Evolutionary conservation across 1,284 basidiomycete species (phyloP).

Genomic region (Takashimella tepidaria): DNA sequence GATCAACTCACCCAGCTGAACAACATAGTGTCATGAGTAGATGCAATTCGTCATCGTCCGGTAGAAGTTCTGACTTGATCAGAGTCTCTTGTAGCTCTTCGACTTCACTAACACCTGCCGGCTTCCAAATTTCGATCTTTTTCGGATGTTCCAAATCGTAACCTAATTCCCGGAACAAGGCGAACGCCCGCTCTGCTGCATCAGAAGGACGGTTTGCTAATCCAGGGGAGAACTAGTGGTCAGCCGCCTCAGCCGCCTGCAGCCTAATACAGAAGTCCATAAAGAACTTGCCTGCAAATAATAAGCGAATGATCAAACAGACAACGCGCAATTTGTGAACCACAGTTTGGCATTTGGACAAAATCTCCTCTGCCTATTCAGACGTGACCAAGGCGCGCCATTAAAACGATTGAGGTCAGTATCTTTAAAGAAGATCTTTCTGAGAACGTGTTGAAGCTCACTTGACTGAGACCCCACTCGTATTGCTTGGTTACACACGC

Average conservation of each 20-base stretch:
- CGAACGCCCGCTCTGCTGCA: slow-evolving; percentile 15
- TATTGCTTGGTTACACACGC: slow-evolving; percentile 14
- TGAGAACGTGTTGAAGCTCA: no score
- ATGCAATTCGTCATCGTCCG: slow-evolving; percentile 12
- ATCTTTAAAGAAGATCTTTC: no score
- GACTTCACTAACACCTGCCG: slow-evolving; percentile 14
- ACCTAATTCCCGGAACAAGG: slow-evolving; percentile 16
- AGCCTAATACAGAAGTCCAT: background rate
- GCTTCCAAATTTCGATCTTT: slow-evolving; percentile 8
- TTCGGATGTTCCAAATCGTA: slow-evolving; percentile 18
- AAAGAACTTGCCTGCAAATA: slow-evolving; percentile 14
- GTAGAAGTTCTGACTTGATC: slow-evolving; percentile 1
- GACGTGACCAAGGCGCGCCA: no score
- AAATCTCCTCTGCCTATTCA: background rate
- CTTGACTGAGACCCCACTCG: background rate
- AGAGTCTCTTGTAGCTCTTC: slow-evolving; percentile 5
- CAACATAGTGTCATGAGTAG: slow-evolving; percentile 19
- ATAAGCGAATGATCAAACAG: background rate
- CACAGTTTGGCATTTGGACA: background rate
- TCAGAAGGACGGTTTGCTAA: slow-evolving; percentile 7
- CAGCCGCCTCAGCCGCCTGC: background rate
- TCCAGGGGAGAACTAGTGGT: background rate
- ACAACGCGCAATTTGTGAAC: background rate
- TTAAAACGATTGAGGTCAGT: no score
- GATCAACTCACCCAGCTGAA: background rate